phyloP scores from a whole-genome alignment of 192 early-diverging fungal genomes.

The Coemansia sp. region DNA sequence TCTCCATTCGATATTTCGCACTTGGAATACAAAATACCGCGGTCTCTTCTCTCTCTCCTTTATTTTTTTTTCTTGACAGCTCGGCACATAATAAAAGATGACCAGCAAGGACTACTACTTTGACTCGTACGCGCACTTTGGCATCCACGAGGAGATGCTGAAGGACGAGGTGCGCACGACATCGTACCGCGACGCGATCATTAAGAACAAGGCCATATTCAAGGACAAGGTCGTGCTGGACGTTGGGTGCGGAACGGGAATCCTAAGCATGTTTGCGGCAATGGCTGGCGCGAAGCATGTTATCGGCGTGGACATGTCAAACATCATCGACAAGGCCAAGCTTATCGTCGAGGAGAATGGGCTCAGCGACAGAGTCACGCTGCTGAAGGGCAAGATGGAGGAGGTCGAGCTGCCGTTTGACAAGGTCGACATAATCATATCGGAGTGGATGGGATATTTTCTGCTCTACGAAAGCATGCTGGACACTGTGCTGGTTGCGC shows the following conservation, averaged over 20 bases:
- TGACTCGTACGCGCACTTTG: constrained; percentile 97
- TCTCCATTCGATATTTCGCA: no score
- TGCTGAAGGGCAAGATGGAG: constrained; percentile 97
- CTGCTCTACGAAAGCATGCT: constrained; percentile 99
- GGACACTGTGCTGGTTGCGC: constrained; percentile 96
- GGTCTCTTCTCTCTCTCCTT: not conserved
- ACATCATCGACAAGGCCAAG: constrained; percentile 95
- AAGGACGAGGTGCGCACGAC: constrained; percentile 96
- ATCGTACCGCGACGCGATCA: constrained; percentile 90
- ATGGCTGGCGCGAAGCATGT: constrained; percentile 94
- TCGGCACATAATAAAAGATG: constrained; percentile 8
- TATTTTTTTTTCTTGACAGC: not conserved
- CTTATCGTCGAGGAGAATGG: constrained; percentile 94
- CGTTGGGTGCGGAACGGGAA: constrained; percentile 99
- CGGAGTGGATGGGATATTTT: constrained; percentile 99
- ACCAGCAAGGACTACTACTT: constrained; percentile 90
- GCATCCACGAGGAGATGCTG: constrained; percentile 95
- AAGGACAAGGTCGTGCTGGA: constrained; percentile 96
- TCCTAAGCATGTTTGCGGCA: constrained; percentile 99
- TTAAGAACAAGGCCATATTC: constrained; percentile 95
- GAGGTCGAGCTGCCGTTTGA: constrained; percentile 90
- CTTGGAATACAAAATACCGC: no score
- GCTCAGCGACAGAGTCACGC: constrained; percentile 79
- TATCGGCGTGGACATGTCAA: constrained; percentile 95
- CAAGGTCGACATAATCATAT: constrained; percentile 99